Conservation (phyloP, 306 rosid genomes). For the Trifolium subterraneum region DNA sequence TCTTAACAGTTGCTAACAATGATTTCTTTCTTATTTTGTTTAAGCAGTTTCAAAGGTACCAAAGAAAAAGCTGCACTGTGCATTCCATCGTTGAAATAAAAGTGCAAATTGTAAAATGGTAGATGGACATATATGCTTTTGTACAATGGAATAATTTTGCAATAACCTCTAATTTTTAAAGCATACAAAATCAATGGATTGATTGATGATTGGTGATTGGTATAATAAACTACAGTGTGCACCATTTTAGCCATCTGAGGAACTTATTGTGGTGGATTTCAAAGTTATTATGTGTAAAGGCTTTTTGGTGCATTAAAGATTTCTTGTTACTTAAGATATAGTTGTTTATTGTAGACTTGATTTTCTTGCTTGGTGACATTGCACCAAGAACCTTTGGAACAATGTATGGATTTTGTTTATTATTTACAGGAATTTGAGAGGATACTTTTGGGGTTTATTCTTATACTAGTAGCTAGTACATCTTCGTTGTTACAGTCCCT, state of each 20-base stretch:
- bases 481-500: too few relatives aligned
- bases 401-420: conserved; percentile 33
- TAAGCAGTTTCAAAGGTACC: conserved; percentile 34
- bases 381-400: conserved; percentile 27
- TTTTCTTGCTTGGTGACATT: conserved; percentile 38
- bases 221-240: conserved; percentile 34
- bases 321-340: conserved; percentile 26
- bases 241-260: conserved; percentile 40
- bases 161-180: conserved; percentile 42
- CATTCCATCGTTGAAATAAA: conserved; percentile 46
- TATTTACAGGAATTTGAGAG: conserved; percentile 7
- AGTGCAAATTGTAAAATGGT: conserved; percentile 44
- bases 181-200: conserved; percentile 42
- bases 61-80: conserved; percentile 41
- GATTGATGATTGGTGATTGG: conserved; percentile 32
- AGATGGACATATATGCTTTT: conserved; percentile 39
- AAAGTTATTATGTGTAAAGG: conserved; percentile 8
- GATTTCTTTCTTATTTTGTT: conserved; percentile 21
- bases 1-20: conserved; percentile 7
- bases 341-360: conserved; percentile 35
- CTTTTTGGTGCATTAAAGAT: conserved; percentile 39
- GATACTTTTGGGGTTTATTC: neutral
- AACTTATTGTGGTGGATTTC: conserved; percentile 41
- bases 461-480: too few relatives aligned
- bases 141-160: conserved; percentile 44